Evolutionary conservation across 2,329 filamentous ascomycete genomes (phyloP).

Genomic region (Stagonosporopsis chrysanthemi): DNA sequence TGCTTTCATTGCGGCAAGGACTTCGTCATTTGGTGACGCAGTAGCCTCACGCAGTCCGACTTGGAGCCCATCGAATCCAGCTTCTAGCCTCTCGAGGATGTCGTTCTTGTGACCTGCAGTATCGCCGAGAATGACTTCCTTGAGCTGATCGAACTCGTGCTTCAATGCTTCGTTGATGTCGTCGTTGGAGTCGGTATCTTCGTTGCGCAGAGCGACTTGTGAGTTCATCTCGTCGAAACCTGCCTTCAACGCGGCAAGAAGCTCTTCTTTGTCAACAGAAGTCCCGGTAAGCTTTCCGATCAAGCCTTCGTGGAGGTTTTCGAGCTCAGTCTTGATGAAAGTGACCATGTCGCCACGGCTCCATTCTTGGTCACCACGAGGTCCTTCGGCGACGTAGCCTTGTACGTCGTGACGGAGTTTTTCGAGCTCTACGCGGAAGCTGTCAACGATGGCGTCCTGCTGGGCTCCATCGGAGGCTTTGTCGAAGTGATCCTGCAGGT

Average conservation of each 20-base stretch:
- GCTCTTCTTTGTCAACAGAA: slow-evolving; percentile 46
- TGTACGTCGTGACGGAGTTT: slow-evolving; percentile 68
- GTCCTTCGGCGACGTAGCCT: slow-evolving; percentile 56
- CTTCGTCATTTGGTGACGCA: slow-evolving; percentile 52
- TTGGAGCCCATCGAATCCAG: slow-evolving; percentile 58
- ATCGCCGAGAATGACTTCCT: slow-evolving; percentile 74
- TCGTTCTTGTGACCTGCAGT: slow-evolving; percentile 66
- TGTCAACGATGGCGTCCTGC: slow-evolving; percentile 81
- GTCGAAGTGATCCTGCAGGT: slow-evolving; percentile 84
- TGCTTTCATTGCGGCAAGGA: slow-evolving; percentile 60
- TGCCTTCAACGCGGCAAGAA: slow-evolving; percentile 50
- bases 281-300: slow-evolving; percentile 54
- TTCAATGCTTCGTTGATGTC: slow-evolving; percentile 74
- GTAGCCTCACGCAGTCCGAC: slow-evolving; percentile 51
- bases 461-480: slow-evolving; percentile 71
- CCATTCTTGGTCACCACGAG: slow-evolving; percentile 52
- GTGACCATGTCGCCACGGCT: slow-evolving; percentile 56
- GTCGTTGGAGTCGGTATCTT: slow-evolving; percentile 51
- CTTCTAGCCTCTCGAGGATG: slow-evolving; percentile 66
- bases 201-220: slow-evolving; percentile 47
- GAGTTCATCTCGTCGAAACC: slow-evolving; percentile 53
- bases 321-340: slow-evolving; percentile 65
- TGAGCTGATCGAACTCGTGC: slow-evolving; percentile 81
- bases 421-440: slow-evolving; percentile 70
- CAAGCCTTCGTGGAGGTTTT: slow-evolving; percentile 66